phyloP scores from a whole-genome alignment of 345 rosid genomes.

The Carallia brachiata region DNA sequence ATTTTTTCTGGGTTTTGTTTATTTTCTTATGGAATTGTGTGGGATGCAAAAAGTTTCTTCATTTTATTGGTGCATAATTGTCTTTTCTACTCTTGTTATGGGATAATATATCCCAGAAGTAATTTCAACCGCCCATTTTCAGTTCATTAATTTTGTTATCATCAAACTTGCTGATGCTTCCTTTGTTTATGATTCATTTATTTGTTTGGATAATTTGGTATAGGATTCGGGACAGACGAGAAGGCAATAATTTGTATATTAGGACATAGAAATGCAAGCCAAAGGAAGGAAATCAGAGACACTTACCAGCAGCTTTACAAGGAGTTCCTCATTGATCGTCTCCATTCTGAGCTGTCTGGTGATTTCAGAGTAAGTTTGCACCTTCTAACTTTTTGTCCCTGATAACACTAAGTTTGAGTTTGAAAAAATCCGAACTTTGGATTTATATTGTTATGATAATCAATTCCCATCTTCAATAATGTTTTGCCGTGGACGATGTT shows the following conservation, averaged over 20 bases:
- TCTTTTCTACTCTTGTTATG: no score
- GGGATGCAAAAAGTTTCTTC: no score
- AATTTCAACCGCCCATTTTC: not conserved
- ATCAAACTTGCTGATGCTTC: not conserved
- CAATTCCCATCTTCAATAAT: not conserved
- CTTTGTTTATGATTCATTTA: not conserved
- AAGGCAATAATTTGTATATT: constrained; percentile 51
- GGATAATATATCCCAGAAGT: no score
- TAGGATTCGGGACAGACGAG: constrained; percentile 85
- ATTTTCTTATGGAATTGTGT: no score
- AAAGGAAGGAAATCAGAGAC: constrained; percentile 66
- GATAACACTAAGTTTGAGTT: no score
- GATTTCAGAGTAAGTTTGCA: constrained; percentile 58
- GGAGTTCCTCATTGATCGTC: constrained; percentile 56
- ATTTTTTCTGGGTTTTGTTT: not conserved
- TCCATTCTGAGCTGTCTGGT: constrained; percentile 69
- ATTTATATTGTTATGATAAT: no score
- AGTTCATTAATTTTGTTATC: not conserved
- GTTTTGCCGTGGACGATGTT: not conserved
- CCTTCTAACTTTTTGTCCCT: not conserved
- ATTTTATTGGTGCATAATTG: no score
- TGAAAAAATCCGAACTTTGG: no score
- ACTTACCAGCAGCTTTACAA: constrained; percentile 56
- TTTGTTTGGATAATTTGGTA: constrained; percentile 6
- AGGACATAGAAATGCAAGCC: constrained; percentile 71